phyloP scores from a whole-genome alignment of 345 rosid species.

The Brassica incana region DNA sequence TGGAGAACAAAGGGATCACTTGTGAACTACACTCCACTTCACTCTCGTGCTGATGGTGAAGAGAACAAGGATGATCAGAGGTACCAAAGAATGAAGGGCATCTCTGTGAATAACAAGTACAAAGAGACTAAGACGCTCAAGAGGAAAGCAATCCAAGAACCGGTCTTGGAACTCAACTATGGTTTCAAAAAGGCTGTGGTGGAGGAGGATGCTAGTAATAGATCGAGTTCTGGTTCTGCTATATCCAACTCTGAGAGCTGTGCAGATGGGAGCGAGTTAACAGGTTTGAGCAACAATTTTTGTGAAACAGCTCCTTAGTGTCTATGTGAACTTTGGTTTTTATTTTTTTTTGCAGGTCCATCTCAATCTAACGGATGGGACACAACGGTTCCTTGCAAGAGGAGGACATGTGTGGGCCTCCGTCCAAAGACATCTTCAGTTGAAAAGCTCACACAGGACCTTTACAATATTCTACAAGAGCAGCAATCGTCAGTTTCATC shows the following conservation, averaged over 20 bases:
- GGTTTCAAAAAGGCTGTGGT: conserved; percentile 52
- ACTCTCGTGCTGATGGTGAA: conserved; percentile 64
- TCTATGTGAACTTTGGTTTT: too few species aligned
- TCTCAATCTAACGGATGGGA: conserved; percentile 91
- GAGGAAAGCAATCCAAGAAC: conserved; percentile 66
- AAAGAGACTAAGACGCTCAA: conserved; percentile 69
- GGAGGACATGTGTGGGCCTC: conserved; percentile 71
- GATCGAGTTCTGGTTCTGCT: not conserved
- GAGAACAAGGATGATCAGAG: conserved; percentile 54
- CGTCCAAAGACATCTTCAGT: conserved; percentile 68
- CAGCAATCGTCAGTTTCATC: conserved; percentile 87
- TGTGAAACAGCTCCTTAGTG: too few species aligned
- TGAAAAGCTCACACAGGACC: conserved; percentile 89
- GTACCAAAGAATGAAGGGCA: conserved; percentile 55
- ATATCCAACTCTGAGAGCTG: not conserved
- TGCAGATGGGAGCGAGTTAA: conserved; percentile 1
- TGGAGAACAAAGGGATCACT: conserved; percentile 91
- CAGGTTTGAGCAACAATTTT: conserved; percentile 11
- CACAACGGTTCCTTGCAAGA: conserved; percentile 78
- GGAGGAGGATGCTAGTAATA: conserved; percentile 31
- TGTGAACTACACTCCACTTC: conserved; percentile 80
- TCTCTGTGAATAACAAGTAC: conserved; percentile 49
- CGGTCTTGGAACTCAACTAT: conserved; percentile 47
- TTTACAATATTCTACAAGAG: conserved; percentile 85
- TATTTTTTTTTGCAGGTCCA: conserved; percentile 46